Evolutionary conservation across 768 basidiomycete species (phyloP).

Genomic region (Glaciozyma antarctica): DNA sequence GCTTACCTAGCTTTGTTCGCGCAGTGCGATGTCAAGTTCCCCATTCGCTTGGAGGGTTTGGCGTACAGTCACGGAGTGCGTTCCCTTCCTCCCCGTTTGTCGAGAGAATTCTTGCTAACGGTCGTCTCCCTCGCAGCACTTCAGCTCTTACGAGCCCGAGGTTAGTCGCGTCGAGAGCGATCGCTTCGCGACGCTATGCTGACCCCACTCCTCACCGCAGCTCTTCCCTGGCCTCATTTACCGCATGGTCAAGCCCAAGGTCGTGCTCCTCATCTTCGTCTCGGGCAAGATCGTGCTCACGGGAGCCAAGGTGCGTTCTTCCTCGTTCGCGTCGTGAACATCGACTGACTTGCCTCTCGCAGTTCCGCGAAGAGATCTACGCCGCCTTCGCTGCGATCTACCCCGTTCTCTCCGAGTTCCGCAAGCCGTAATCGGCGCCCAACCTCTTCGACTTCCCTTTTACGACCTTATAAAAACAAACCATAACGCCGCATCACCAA

Average conservation of each 20-base stretch:
- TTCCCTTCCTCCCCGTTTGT: conserved; percentile 23
- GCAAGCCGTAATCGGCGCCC: conserved; percentile 41
- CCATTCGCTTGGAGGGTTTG: conserved; percentile 91
- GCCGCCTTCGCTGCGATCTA: conserved; percentile 99
- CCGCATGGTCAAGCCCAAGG: conserved; percentile 99
- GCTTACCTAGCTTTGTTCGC: not conserved
- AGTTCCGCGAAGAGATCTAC: conserved; percentile 99
- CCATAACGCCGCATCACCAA: too few relatives aligned
- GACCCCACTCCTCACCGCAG: conserved; percentile 43
- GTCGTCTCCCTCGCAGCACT: conserved; percentile 12
- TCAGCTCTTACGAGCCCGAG: conserved; percentile 27
- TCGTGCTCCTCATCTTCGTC: conserved; percentile 95
- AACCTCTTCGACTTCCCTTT: not conserved
- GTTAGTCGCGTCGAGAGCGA: not conserved
- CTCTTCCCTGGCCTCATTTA: conserved; percentile 98
- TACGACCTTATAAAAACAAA: too few relatives aligned
- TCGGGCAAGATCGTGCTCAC: conserved; percentile 98
- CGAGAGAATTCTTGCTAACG: not conserved
- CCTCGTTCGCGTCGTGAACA: not conserved
- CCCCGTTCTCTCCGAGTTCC: conserved; percentile 90
- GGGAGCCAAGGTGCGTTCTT: conserved; percentile 85
- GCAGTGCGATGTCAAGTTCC: conserved; percentile 91
- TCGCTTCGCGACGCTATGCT: conserved; percentile 5
- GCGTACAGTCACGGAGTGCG: conserved; percentile 92
- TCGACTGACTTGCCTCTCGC: conserved; percentile 1